Evolutionary conservation across 2,329 filamentous ascomycete species (phyloP), one percentile per base, ranked within the genome.

Genomic region (Aureobasidium vineae): DNA sequence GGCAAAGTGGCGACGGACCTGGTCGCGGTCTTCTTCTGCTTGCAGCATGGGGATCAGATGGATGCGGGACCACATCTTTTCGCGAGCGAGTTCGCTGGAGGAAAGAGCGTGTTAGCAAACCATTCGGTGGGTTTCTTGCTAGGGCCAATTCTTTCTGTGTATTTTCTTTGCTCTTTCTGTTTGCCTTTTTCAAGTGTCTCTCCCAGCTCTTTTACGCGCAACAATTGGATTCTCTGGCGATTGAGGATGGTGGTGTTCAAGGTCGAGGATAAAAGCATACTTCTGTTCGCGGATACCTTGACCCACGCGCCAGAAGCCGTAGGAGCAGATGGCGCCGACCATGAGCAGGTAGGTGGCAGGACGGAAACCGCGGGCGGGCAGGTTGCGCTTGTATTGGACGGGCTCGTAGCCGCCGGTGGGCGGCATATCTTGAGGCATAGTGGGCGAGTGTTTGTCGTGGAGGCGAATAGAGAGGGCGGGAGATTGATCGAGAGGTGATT

Each of bases 21-120:
- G 89, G 80, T 99, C 95, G 69, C 95, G 89, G 82, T 99, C 95
- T 79, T 97, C 92, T 77, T 99, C 95, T 66, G 95, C 95, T 78
- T 98, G 94, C 70, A 99, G 87, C 70, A 97, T 82, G 67, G 95
- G 95, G 75, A 94, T 95, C 70, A 99, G 85, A 81, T 98, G 88
- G 80, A 99, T 96, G 76, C 95, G 90, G 69, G 91, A 87, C 95
- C 95, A 99, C 87, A 97, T 95, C 84, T 98, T 99, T 77, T 99
- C 95, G 73, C 95, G 91, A 70, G 88, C 91, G 72, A 97, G 88
- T 80, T 99, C 95, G 76, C 93, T 97, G 74, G 31, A 0, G 26
- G 38, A 40, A 16, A 19, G 38, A 5, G 38, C 38, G 2, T 2
- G 38, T 40, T 16, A 16, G n/a, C n/a, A n/a, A n/a, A n/a, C n/a